A percentile compares a stretch with the other conserved stretches of the same genome.
Evolutionary conservation across 73 alveolate species (phyloP).

Genomic region (Blepharisma stoltei): DNA sequence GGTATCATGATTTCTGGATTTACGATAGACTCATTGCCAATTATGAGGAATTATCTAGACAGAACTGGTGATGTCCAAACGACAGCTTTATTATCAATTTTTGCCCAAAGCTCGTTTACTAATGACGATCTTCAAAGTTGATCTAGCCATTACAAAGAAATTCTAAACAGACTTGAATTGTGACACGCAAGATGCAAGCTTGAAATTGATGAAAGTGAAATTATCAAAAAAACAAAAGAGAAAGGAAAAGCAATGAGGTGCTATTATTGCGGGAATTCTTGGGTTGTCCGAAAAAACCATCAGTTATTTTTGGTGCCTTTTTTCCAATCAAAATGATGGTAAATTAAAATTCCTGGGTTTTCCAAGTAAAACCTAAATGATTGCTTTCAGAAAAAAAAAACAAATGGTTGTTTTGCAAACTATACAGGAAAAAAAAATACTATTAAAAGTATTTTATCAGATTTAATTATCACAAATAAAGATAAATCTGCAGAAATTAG

Average conservation of each 20-base stretch:
- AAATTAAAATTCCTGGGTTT: too few relatives aligned
- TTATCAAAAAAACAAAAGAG: background rate
- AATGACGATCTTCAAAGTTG: background rate
- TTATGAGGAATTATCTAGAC: background rate
- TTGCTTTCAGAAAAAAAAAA: too few relatives aligned
- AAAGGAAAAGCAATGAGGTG: constrained; percentile 22
- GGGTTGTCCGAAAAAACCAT: too few relatives aligned
- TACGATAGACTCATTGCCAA: background rate
- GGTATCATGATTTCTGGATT: background rate
- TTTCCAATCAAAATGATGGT: too few relatives aligned
- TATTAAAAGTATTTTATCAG: too few relatives aligned
- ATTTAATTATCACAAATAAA: too few relatives aligned
- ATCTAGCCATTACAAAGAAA: background rate
- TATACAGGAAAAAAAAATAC: too few relatives aligned
- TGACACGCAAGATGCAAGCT: background rate
- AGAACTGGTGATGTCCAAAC: constrained; percentile 23
- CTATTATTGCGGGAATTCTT: constrained; percentile 20
- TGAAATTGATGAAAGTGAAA: constrained; percentile 16
- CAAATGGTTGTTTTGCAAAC: too few relatives aligned
- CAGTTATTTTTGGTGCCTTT: too few relatives aligned
- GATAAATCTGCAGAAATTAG: too few relatives aligned
- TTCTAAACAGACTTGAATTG: background rate
- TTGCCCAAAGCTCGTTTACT: background rate
- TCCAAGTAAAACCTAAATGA: too few relatives aligned
- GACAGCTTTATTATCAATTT: background rate